phyloP scores from a whole-genome alignment of 768 basidiomycete species.

The Kwoniella sp. region DNA sequence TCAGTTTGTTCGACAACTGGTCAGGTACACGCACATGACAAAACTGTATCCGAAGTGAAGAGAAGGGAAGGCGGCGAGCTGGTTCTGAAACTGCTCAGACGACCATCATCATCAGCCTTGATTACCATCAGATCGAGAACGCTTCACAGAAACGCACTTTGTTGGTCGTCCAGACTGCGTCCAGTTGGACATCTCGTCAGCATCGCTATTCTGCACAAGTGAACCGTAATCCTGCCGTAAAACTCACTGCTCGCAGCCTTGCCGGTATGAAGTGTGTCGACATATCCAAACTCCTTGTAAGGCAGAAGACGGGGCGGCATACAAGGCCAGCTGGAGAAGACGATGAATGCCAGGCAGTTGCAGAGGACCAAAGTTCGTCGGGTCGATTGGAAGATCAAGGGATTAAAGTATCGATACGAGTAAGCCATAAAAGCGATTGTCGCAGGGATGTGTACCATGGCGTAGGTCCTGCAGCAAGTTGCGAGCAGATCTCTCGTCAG shows the following conservation, averaged over 20 bases:
- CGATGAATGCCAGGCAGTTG: constrained; percentile 45
- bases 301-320: constrained; percentile 49
- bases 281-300: constrained; percentile 38
- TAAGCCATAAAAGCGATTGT: constrained; percentile 49
- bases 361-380: constrained; percentile 45
- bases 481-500: not conserved
- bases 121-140: not conserved
- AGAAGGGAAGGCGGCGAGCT: constrained; percentile 49
- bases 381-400: constrained; percentile 39
- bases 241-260: constrained; percentile 43
- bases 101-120: not conserved
- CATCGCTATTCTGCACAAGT: not conserved
- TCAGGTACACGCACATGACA: constrained; percentile 28
- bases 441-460: constrained; percentile 52
- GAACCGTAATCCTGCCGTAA: not conserved
- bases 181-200: not conserved
- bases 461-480: constrained; percentile 35
- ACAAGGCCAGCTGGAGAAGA: constrained; percentile 50
- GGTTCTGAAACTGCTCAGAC: constrained; percentile 43
- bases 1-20: not conserved
- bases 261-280: constrained; percentile 45
- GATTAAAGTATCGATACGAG: constrained; percentile 36
- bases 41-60: constrained; percentile 37
- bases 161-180: constrained; percentile 46
- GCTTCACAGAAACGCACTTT: constrained; percentile 21